Base-by-base conservation (phyloP, 108 stramenopile genomes). In the Nannochloropsis salina region DNA sequence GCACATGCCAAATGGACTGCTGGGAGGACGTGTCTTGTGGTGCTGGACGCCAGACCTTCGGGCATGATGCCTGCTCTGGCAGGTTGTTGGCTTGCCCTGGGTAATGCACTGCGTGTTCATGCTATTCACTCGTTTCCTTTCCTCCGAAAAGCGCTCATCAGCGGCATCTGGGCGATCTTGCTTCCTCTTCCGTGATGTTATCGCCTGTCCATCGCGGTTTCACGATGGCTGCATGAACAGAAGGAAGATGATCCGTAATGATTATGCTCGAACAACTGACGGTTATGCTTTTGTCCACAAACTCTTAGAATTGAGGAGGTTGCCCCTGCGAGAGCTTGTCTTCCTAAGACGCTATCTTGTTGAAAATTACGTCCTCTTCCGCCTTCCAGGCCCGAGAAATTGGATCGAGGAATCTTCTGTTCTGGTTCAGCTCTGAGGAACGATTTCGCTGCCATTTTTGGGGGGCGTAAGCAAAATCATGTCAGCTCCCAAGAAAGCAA, bases 381-480 rank as follows among this genome's bases (percentile, higher is more conserved):
- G 61, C 6, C 8, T n/a, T 74, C 61, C 61, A 15, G 61, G 61
- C 61, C 61, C 61, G n/a, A n/a, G 20, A 15, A n/a, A 15, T 51
- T 51, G 61, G 61, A 74, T 74, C 61, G 31, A 74, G n/a, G 61
- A 74, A 74, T n/a, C 15, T 74, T 74, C 61, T 74, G 61, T 74
- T 74, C n/a, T n/a, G 15, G 61, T 74, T 74, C 61, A 1, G 61
- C 61, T n/a, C 61, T n/a, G 61, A 15, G 20, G 61, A 15, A 15
- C 20, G n/a, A 74, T n/a, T 74, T 2, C 61, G 61, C 61, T 74
- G n/a, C 20, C 61, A 74, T 74, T 74, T n/a, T n/a, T n/a, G 8
- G 6, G 61, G n/a, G n/a, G 8, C 61, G n/a, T 15, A 15, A 74
- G n/a, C 8, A 74, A 74, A 6, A 74, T 74, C 61, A 74, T 74